Base-by-base conservation (phyloP, 2,329 filamentous ascomycete species). In the Fusarium tricinctum region DNA sequence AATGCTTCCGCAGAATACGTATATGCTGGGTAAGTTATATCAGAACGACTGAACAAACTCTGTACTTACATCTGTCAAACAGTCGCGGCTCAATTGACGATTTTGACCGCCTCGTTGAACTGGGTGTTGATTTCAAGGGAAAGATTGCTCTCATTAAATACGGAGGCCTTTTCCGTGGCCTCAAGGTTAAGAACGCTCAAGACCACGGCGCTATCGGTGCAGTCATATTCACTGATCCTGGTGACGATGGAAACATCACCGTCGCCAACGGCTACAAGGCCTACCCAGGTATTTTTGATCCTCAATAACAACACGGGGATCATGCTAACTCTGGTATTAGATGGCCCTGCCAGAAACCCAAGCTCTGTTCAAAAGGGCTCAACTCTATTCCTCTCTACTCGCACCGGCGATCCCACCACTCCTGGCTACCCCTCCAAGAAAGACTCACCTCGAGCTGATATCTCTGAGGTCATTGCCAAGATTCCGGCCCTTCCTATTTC, bases 401-500 rank as follows among this genome's bases (percentile, higher is more conserved):
- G 77, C 71, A 84, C 79, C 50, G 88, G 89, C 63, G 83, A 96
- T 70, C 92, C 92, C 39, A 96, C 93, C 0, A 97, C 93, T 0
- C 91, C 91, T 3, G 93, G 93, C 6, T 95, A 95, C 74, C 89
- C 93, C 2, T 94, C 92, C 0, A 91, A 91, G 73, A 89, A 91
- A 15, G 92, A 88, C 28, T 88, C 84, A 8, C 88, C 90, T 28
- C 88, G 93, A 13, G 82, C 89, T 43, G 86, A 90, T 39, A 84
- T 86, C 2, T 83, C 88, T 3, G 77, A 83, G 23, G 86, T 88
- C 2, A 91, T 90, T 19, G 91, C 93, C 1, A 86, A 85, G 13
- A 96, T 97, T 49, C 93, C 93, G 0, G 95, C 92, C 0, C 80
- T 97, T 0, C 93, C 93, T 1, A 90, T 97, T 40, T 96, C 93